Evolutionary conservation across 768 basidiomycete genomes (phyloP), one percentile per base, ranked within the genome.

Genomic region (Collybiopsis confluens): DNA sequence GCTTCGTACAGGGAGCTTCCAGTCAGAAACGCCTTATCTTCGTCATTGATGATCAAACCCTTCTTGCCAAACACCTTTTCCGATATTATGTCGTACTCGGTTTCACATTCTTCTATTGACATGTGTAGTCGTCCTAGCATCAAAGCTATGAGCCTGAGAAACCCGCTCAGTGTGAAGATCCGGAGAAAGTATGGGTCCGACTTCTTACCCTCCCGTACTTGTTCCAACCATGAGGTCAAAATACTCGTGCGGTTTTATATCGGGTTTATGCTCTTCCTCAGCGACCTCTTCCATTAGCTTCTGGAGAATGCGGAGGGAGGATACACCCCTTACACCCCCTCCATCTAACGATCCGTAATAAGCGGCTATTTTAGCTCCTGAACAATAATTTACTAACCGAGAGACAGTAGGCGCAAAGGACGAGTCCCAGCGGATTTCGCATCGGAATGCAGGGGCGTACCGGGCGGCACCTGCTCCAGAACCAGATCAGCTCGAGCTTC

Each of bases 91-190:
- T 56, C 52, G 44, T 71, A 74, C 10, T 50, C 61, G 2, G 58
- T 41, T 36, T 68, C 67, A 53, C 68, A 70, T 44, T 74, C 62
- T 18, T 65, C 59, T n/a, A 74, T 56, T 1, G 68, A 40, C 67
- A 72, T 70, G 15, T 63, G 65, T 9, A 73, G 64, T 5, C 71
- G 63, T 9, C 72, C 70, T 7, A 73, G 64, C 70, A 73, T 72
- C 15, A 73, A 61, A 2, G 70, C 70, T 18, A 71, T 72, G 11
- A 73, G 41, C 3, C 66, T 68, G 21, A 28, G 53, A 21, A 20
- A 27, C 8, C 28, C 16, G 30, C 26, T n/a, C 15, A 37, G 46
- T 18, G 35, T 18, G 11, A 23, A 42, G 45, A 16, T 18, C 30
- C 21, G 16, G 47, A 10, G 23, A 11, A 30, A 27, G 24, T 13